Conservation (phyloP, 2,329 filamentous ascomycete species). For the Didymella sp. region DNA sequence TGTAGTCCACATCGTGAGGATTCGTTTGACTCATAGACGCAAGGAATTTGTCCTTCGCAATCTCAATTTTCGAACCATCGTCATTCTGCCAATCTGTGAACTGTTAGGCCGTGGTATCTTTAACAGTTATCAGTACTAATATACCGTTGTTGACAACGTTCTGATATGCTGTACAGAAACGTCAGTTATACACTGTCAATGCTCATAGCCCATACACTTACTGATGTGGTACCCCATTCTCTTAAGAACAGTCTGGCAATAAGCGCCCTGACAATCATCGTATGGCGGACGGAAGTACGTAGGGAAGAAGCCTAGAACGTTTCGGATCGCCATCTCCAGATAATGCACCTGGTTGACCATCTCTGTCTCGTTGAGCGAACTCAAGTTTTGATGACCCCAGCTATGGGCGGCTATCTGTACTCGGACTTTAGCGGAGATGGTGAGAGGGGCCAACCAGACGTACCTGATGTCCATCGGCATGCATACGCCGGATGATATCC, state of each 20-base stretch:
- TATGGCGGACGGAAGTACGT: background rate
- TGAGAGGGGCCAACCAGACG: background rate
- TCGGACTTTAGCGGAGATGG: background rate
- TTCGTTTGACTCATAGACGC: background rate
- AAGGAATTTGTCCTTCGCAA: background rate
- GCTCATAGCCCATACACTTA: background rate
- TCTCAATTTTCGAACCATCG: background rate
- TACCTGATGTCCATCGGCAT: background rate
- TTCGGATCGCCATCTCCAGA: background rate
- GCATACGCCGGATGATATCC: background rate
- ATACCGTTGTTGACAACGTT: background rate
- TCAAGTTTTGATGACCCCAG: background rate
- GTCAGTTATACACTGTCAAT: background rate
- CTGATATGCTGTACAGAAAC: background rate
- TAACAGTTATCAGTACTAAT: background rate
- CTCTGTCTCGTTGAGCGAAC: background rate
- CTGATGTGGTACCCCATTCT: background rate
- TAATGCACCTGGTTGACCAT: background rate
- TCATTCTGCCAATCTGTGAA: background rate
- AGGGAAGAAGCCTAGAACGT: background rate
- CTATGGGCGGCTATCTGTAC: background rate
- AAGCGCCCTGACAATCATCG: background rate
- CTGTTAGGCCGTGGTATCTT: background rate
- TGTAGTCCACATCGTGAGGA: background rate
- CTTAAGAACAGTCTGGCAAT: background rate